phyloP scores from a whole-genome alignment of 768 basidiomycete species.

The Cystoderma amianthinum region DNA sequence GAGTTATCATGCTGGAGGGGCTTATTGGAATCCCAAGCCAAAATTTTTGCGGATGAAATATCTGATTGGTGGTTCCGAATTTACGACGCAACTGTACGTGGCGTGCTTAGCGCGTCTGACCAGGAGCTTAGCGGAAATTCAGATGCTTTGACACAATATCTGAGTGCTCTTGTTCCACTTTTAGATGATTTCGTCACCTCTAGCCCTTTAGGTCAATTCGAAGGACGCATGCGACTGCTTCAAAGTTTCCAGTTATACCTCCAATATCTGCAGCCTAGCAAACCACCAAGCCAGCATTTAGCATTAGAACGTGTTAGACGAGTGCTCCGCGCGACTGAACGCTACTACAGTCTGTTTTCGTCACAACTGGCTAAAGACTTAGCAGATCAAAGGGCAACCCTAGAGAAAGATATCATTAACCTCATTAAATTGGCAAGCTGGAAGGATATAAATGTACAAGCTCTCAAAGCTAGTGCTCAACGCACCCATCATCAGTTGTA shows the following conservation, averaged over 20 bases:
- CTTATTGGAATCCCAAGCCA: slow-evolving; percentile 67
- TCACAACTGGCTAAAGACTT: slow-evolving; percentile 41
- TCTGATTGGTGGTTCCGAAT: slow-evolving; percentile 87
- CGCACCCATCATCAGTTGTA: slow-evolving; percentile 88
- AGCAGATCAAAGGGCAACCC: slow-evolving; percentile 38
- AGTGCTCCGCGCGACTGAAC: slow-evolving; percentile 54
- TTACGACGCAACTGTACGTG: slow-evolving; percentile 72
- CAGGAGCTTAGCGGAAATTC: slow-evolving; percentile 23
- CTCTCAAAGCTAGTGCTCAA: slow-evolving; percentile 86
- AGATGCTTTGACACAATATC: slow-evolving; percentile 38
- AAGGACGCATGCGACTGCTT: slow-evolving; percentile 59
- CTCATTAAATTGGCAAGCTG: slow-evolving; percentile 96
- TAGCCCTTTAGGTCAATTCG: slow-evolving; percentile 82
- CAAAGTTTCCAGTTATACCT: slow-evolving; percentile 57
- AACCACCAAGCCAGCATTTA: slow-evolving; percentile 17
- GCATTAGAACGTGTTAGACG: slow-evolving; percentile 43
- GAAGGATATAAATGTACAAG: slow-evolving; percentile 95
- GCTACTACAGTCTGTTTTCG: slow-evolving; percentile 60
- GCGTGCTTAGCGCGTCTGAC: slow-evolving; percentile 40
- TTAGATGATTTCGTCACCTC: slow-evolving; percentile 73
- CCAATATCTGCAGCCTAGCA: slow-evolving; percentile 21
- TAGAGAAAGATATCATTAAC: slow-evolving; percentile 78
- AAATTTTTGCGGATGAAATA: slow-evolving; percentile 39
- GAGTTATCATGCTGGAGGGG: slow-evolving; percentile 86
- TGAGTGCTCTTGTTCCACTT: slow-evolving; percentile 64